Percentiles rank a stretch among this genome's conserved stretches.
phyloP scores from a whole-genome alignment of 2,329 filamentous ascomycete genomes.

The Sporothrix variecibatus region DNA sequence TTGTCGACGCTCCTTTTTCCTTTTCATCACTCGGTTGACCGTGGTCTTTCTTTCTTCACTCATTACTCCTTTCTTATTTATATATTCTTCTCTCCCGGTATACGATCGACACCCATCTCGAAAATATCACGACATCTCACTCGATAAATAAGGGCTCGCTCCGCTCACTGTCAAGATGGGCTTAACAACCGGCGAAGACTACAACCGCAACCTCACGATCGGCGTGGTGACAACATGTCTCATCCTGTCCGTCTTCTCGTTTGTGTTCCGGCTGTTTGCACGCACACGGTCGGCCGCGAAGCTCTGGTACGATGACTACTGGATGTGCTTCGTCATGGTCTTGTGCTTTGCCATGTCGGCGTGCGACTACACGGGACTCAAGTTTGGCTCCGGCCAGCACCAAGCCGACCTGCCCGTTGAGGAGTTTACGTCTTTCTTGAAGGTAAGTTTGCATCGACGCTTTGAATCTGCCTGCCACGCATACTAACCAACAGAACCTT shows the following conservation, averaged over 20 bases:
- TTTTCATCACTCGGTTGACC: background rate
- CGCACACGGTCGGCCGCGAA: slow-evolving; percentile 24
- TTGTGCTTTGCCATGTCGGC: slow-evolving; percentile 26
- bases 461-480: too few species aligned
- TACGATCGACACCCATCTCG: background rate
- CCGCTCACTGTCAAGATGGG: background rate
- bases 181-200: slow-evolving; percentile 14
- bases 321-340: slow-evolving; percentile 29
- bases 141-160: too few species aligned
- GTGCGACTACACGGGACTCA: slow-evolving; percentile 24
- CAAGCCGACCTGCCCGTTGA: slow-evolving; percentile 14
- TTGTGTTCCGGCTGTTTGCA: slow-evolving; percentile 24
- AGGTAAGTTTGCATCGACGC: too few species aligned
- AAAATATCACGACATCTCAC: background rate
- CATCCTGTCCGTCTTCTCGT: slow-evolving; percentile 23
- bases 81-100: background rate
- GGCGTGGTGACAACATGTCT: slow-evolving; percentile 28
- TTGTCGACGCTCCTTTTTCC: background rate
- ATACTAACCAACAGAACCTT: slow-evolving; percentile 22
- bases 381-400: slow-evolving; percentile 27
- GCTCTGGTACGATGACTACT: slow-evolving; percentile 30
- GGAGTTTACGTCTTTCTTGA: slow-evolving; percentile 13
- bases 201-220: slow-evolving; percentile 27
- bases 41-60: background rate
- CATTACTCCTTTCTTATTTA: background rate